A percentile compares a stretch with the other conserved stretches of the same genome.
Evolutionary conservation across 1,284 basidiomycete species (phyloP).

Genomic region (Ustilago tritici): DNA sequence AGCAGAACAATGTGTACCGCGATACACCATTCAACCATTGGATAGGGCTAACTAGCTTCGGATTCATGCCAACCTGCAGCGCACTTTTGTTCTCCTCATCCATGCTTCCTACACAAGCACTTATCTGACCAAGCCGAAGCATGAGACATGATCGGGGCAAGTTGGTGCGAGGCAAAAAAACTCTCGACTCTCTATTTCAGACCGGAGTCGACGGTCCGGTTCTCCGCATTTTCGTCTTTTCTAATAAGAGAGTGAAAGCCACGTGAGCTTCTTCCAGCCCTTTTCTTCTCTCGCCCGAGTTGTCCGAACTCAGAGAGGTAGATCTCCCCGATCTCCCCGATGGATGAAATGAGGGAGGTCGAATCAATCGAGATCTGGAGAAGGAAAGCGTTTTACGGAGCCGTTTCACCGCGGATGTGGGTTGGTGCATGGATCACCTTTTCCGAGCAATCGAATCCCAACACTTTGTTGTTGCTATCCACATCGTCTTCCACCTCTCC

Average conservation of each 20-base stretch:
- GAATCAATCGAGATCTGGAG: not conserved
- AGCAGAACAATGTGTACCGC: not conserved
- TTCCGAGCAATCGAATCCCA: conserved; percentile 3
- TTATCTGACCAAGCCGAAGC: not conserved
- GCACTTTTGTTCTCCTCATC: not conserved
- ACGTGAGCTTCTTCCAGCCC: not conserved
- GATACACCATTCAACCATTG: not conserved
- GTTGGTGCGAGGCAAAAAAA: not conserved
- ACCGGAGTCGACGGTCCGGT: not conserved
- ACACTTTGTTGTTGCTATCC: conserved; percentile 2
- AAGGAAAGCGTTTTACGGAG: too few relatives aligned
- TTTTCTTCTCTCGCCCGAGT: not conserved
- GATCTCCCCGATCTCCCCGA: not conserved
- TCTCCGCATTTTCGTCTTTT: not conserved
- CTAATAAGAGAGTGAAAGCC: not conserved
- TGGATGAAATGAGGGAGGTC: not conserved
- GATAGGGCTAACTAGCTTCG: not conserved
- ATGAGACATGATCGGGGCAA: not conserved
- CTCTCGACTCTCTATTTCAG: not conserved
- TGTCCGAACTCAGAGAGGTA: too few relatives aligned
- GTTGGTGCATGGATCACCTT: not conserved
- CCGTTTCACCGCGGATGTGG: too few relatives aligned
- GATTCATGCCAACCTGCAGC: not conserved
- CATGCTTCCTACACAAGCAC: not conserved
- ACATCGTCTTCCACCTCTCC: not conserved